phyloP scores from a whole-genome alignment of 2,329 filamentous ascomycete genomes.

The Pestalotiopsis sp. region DNA sequence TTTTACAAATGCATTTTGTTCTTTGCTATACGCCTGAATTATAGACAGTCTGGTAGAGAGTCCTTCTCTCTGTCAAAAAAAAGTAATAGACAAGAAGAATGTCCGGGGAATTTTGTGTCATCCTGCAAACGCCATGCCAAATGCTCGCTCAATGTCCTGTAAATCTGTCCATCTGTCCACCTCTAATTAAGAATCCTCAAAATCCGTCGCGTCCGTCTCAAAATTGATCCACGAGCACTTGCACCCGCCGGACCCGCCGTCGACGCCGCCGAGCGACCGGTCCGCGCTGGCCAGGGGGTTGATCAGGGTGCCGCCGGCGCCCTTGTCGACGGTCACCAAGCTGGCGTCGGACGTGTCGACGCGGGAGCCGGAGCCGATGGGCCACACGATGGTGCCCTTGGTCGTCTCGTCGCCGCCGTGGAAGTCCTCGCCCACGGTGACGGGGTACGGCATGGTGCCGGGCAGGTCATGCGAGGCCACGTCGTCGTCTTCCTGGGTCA shows the following conservation, averaged over 20 bases:
- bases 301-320: conserved; percentile 51
- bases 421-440: conserved; percentile 62
- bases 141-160: background rate
- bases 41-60: background rate
- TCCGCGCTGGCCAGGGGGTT: conserved; percentile 50
- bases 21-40: background rate
- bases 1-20: background rate
- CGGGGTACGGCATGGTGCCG: conserved; percentile 65
- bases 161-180: background rate
- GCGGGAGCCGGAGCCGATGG: conserved; percentile 47
- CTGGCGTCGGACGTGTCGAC: conserved; percentile 45
- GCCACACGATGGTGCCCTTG: conserved; percentile 59
- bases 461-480: conserved; percentile 40
- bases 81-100: background rate
- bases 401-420: conserved; percentile 57
- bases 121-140: background rate
- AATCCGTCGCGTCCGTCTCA: background rate
- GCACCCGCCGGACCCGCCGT: conserved; percentile 66
- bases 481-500: conserved; percentile 26
- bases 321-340: conserved; percentile 51
- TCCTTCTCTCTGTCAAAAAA: background rate
- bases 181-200: background rate
- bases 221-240: conserved; percentile 64
- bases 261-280: conserved; percentile 56
- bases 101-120: background rate